Percentiles rank a stretch among this genome's conserved stretches.
These are phyloP conservation scores for Backusella parvicylindrica DNA, from an alignment of 192 early-diverging fungal genomes.

Conservation along the genomic window DNA sequence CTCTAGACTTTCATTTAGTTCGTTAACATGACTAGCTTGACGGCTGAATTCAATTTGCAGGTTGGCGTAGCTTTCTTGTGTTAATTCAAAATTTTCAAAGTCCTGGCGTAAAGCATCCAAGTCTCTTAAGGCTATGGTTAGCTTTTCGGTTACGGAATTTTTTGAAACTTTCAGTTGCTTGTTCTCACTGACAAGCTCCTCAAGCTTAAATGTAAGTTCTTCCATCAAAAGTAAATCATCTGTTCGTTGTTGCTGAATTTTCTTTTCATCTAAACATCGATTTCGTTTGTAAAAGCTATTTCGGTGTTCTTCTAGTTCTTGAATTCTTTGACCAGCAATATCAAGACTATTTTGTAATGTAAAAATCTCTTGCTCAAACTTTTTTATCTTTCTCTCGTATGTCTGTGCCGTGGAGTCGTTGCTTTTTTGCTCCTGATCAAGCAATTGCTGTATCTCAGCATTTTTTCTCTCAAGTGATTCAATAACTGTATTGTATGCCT, in stretches of 20 bases:
- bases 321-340: slow-evolving; percentile 26
- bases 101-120: slow-evolving; percentile 19
- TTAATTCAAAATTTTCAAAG: slow-evolving; percentile 25
- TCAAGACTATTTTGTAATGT: slow-evolving; percentile 19
- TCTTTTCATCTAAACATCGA: not conserved
- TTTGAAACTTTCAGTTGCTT: slow-evolving; percentile 16
- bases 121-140: slow-evolving; percentile 15
- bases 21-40: slow-evolving; percentile 23
- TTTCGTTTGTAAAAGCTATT: not conserved
- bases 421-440: slow-evolving; percentile 7
- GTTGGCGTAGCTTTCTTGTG: slow-evolving; percentile 21
- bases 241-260: not conserved
- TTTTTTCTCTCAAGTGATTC: slow-evolving; percentile 30
- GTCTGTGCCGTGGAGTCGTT: not conserved
- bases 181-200: slow-evolving; percentile 30
- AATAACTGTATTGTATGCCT: slow-evolving; percentile 8
- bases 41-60: slow-evolving; percentile 26
- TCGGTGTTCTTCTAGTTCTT: slow-evolving; percentile 27
- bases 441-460: slow-evolving; percentile 11
- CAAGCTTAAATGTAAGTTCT: slow-evolving; percentile 21
- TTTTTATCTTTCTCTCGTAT: slow-evolving; percentile 12
- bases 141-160: slow-evolving; percentile 18
- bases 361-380: slow-evolving; percentile 23
- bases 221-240: not conserved
- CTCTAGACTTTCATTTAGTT: slow-evolving; percentile 33